A percentile compares a stretch with the other conserved stretches of the same genome.
Conservation (phyloP, 179 eudicot genomes). For the Beta lomatogona region DNA sequence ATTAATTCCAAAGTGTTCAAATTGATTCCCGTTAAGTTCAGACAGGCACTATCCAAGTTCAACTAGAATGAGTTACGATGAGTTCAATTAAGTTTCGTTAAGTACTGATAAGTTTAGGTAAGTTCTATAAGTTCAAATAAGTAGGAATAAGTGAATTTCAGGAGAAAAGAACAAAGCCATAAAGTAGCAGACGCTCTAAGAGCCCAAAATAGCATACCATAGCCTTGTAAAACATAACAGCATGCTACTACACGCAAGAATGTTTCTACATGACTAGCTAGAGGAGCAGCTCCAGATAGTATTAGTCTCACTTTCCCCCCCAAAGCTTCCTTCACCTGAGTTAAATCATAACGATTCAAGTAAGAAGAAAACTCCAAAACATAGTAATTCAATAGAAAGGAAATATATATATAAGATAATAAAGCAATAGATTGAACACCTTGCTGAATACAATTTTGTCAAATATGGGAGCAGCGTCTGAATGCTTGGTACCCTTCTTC, state of each 20-base stretch:
- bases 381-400: not conserved
- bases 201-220: conserved; percentile 47
- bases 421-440: conserved; percentile 39
- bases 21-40: too few species aligned
- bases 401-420: not conserved
- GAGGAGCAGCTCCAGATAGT: conserved; percentile 96
- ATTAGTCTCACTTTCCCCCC: conserved; percentile 87
- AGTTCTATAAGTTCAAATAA: too few species aligned
- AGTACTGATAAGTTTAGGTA: too few species aligned
- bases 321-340: conserved; percentile 81
- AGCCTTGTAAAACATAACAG: conserved; percentile 88
- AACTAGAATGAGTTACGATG: too few species aligned
- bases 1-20: too few species aligned
- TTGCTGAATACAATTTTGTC: conserved; percentile 90
- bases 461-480: conserved; percentile 74
- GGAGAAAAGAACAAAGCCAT: too few species aligned
- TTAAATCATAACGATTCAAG: not conserved
- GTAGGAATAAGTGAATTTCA: too few species aligned
- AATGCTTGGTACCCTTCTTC: conserved; percentile 73
- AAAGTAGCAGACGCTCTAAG: too few species aligned
- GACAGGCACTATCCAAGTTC: too few species aligned
- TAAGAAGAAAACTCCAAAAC: not conserved
- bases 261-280: conserved; percentile 81
- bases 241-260: conserved; percentile 87
- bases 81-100: too few species aligned